phyloP scores from a whole-genome alignment of 805 yeast species.

The Clavispora fructus region DNA sequence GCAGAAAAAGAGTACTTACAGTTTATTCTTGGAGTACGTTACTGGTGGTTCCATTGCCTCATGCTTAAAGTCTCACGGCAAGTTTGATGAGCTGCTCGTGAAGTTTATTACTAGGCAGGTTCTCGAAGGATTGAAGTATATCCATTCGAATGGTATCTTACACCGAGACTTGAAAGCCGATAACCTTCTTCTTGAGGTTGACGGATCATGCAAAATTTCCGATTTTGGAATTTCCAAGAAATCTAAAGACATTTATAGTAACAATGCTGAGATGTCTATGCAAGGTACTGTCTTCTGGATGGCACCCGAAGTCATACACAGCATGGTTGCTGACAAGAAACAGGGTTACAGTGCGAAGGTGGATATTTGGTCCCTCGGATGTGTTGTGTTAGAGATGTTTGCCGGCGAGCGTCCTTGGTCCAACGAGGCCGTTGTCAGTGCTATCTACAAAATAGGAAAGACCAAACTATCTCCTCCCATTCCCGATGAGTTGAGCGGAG shows the following conservation, averaged over 20 bases:
- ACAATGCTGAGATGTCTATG: constrained; percentile 94
- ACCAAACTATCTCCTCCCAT: constrained; percentile 92
- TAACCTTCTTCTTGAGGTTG: constrained; percentile 78
- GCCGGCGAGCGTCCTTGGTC: constrained; percentile 98
- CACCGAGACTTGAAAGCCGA: constrained; percentile 96
- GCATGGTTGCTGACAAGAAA: constrained; percentile 61
- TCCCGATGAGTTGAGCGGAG: constrained; percentile 76
- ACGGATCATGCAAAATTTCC: constrained; percentile 91
- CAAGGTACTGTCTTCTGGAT: constrained; percentile 99
- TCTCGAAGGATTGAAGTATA: constrained; percentile 75
- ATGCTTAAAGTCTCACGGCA: constrained; percentile 74
- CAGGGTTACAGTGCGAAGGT: constrained; percentile 97
- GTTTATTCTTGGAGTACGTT: constrained; percentile 88
- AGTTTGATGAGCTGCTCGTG: constrained; percentile 74
- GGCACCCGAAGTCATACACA: constrained; percentile 98
- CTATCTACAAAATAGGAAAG: constrained; percentile 83
- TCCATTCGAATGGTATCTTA: constrained; percentile 80
- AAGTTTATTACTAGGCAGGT: constrained; percentile 74
- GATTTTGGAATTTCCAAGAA: constrained; percentile 95
- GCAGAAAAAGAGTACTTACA: constrained; percentile 64
- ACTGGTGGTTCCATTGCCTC: constrained; percentile 97
- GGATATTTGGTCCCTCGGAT: constrained; percentile 97
- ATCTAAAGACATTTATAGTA: constrained; percentile 70
- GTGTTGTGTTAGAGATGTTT: constrained; percentile 96
- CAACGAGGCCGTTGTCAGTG: constrained; percentile 89